Percentiles rank a stretch among this genome's conserved stretches.
phyloP scores from a whole-genome alignment of 305 asterid species.

The Rubia peregrina region DNA sequence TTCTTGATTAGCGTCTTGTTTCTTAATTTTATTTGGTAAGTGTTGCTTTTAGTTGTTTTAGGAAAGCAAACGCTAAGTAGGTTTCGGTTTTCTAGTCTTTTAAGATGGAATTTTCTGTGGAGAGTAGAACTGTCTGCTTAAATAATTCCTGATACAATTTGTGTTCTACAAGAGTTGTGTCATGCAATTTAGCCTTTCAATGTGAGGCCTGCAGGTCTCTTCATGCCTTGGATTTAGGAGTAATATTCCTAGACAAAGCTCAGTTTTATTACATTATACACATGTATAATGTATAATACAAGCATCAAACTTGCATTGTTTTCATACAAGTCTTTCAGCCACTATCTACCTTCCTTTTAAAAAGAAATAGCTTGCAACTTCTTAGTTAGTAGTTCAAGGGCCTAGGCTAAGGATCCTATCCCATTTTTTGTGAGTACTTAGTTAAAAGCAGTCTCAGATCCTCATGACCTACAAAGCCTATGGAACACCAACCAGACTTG shows the following conservation, averaged over 20 bases:
- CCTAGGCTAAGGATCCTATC: not conserved
- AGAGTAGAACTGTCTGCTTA: not conserved
- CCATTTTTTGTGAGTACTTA: not conserved
- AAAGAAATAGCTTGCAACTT: not conserved
- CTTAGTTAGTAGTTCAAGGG: not conserved
- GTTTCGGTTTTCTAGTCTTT: not conserved
- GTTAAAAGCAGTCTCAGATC: not conserved
- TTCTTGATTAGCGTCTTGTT: too few species aligned
- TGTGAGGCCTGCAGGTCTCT: not conserved
- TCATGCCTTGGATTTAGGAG: not conserved
- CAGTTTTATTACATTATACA: not conserved
- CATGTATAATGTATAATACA: too few species aligned
- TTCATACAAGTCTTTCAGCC: too few species aligned
- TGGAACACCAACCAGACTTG: not conserved
- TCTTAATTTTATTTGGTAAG: too few species aligned
- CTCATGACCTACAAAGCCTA: not conserved
- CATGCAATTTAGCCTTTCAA: not conserved
- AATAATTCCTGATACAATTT: too few species aligned
- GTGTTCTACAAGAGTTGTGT: not conserved
- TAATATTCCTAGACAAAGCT: not conserved
- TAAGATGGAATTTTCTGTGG: not conserved
- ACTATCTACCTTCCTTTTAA: too few species aligned
- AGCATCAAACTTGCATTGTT: too few species aligned
- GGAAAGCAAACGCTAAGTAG: not conserved
- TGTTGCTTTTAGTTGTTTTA: too few species aligned